Percentiles rank a stretch among this genome's conserved stretches.
These are phyloP conservation scores for Penicillium dipodomyicola DNA, from an alignment of 495 filamentous ascomycete genomes.

Conservation along the genomic window DNA sequence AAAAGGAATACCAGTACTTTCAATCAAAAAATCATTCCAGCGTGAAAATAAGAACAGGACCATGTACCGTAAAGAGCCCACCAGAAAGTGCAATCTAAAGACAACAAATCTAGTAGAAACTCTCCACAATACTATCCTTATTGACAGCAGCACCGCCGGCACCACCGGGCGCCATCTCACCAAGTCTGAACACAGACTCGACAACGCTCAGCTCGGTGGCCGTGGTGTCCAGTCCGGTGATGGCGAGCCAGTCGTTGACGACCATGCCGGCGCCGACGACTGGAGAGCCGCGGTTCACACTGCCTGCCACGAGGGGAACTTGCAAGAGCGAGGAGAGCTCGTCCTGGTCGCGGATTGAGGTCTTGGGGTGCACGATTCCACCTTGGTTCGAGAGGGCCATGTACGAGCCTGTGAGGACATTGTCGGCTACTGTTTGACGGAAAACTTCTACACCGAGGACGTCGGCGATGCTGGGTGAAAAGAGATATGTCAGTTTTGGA, in stretches of 20 bases:
- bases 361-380: conserved; percentile 96
- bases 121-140: conserved; percentile 98
- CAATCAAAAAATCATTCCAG: conserved; percentile 12
- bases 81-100: conserved; percentile 5
- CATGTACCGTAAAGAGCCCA: not conserved
- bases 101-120: conserved; percentile 73
- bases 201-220: conserved; percentile 95
- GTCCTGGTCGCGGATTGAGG: conserved; percentile 93
- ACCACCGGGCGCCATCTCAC: conserved; percentile 60
- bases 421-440: conserved; percentile 94
- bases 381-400: conserved; percentile 96
- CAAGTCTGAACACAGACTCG: conserved; percentile 90
- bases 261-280: conserved; percentile 99
- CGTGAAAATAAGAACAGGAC: conserved; percentile 9
- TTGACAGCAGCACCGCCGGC: conserved; percentile 69
- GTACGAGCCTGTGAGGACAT: conserved; percentile 92
- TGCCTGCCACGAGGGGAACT: conserved; percentile 91
- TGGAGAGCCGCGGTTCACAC: conserved; percentile 84
- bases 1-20: not conserved
- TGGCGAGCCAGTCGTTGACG: conserved; percentile 98
- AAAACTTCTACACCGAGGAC: conserved; percentile 97
- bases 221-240: conserved; percentile 94
- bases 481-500: not conserved
- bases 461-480: conserved; percentile 67
- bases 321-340: conserved; percentile 92